Conservation (phyloP, 2,329 filamentous ascomycete species). For the Stachybotrys chartarum region DNA sequence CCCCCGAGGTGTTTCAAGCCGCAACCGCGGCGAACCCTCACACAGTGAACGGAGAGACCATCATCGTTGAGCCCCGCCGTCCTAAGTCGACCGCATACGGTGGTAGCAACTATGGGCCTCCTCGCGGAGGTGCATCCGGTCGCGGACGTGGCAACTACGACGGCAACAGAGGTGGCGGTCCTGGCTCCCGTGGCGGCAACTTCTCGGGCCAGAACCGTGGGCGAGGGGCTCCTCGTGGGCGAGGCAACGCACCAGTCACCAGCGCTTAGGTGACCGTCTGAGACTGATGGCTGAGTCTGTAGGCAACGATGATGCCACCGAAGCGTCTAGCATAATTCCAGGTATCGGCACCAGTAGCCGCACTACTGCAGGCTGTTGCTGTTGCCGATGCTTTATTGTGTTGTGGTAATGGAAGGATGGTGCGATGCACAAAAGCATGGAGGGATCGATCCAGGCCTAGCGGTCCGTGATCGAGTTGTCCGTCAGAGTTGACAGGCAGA, state of each 20-base stretch:
- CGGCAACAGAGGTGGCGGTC: constrained; percentile 50
- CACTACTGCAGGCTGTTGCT: neutral
- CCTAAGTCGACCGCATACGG: constrained; percentile 65
- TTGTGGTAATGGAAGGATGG: too few relatives aligned
- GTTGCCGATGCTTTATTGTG: too few relatives aligned
- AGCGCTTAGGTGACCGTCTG: constrained; percentile 33
- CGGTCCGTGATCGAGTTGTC: too few relatives aligned
- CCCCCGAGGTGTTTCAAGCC: constrained; percentile 71
- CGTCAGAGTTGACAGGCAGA: too few relatives aligned
- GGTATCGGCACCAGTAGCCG: neutral
- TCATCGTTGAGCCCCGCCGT: constrained; percentile 84
- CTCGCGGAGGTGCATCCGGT: constrained; percentile 52
- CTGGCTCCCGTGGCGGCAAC: constrained; percentile 56
- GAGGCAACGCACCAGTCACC: constrained; percentile 50
- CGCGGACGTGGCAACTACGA: constrained; percentile 64
- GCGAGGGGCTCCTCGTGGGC: constrained; percentile 56
- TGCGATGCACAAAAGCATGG: too few relatives aligned
- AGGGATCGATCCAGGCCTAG: too few relatives aligned
- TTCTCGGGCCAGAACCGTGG: constrained; percentile 61
- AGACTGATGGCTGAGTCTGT: neutral
- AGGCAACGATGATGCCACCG: too few relatives aligned
- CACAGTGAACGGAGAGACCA: constrained; percentile 71
- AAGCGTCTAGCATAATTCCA: neutral
- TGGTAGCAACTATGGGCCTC: constrained; percentile 57
- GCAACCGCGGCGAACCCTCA: constrained; percentile 82